Percentiles rank a stretch among this genome's conserved stretches.
These are phyloP conservation scores for Williopsis jadinii DNA, from an alignment of 1,139 yeast genomes.

Conservation along the genomic window DNA sequence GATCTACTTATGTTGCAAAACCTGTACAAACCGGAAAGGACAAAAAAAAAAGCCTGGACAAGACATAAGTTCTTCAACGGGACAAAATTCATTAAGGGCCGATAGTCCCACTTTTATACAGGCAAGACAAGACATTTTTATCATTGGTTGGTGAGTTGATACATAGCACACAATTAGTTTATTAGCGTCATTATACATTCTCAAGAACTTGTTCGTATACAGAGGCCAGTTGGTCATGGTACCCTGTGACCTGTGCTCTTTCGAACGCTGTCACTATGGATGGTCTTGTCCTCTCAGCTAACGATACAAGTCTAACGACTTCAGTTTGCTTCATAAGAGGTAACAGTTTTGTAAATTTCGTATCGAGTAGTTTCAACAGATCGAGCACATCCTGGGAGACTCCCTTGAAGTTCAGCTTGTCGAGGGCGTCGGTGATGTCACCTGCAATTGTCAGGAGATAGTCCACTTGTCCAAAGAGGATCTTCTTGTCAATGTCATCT, in stretches of 20 bases:
- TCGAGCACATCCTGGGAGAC: conserved; percentile 7
- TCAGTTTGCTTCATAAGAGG: conserved; percentile 17
- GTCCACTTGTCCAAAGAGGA: conserved; percentile 20
- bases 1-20: no score
- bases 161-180: no score
- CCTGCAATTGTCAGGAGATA: conserved; percentile 19
- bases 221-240: conserved; percentile 15
- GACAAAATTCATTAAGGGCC: no score
- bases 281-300: conserved; percentile 18
- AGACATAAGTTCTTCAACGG: no score
- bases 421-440: conserved; percentile 15
- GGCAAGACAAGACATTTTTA: no score
- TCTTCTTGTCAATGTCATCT: conserved; percentile 2
- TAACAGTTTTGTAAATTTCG: conserved; percentile 11
- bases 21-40: no score
- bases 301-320: conserved; percentile 15
- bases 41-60: no score
- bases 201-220: conserved; percentile 12
- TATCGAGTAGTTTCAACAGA: conserved; percentile 12
- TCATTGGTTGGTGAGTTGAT: no score
- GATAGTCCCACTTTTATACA: no score
- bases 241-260: conserved; percentile 10
- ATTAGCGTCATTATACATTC: no score
- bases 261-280: conserved; percentile 10
- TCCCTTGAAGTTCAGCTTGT: conserved; percentile 7